Percentiles rank a stretch among this genome's conserved stretches.
phyloP scores from a whole-genome alignment of 129 eudicot species.

The Centaurea solstitialis region DNA sequence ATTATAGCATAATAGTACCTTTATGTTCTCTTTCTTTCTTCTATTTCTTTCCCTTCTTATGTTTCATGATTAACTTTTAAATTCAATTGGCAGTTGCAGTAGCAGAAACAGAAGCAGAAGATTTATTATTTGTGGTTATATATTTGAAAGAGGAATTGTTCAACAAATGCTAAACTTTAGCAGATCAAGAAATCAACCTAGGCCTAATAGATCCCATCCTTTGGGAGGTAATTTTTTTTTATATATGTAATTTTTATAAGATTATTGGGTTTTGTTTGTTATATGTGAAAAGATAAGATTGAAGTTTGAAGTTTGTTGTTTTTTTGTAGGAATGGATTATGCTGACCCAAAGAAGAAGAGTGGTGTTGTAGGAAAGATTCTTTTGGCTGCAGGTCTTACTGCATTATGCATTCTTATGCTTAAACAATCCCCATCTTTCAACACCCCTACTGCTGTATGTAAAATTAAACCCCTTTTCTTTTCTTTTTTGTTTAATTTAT shows the following conservation, averaged over 20 bases:
- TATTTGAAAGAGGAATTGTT: slow-evolving; percentile 23
- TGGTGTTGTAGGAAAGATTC: slow-evolving; percentile 48
- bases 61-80: not conserved
- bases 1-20: not conserved
- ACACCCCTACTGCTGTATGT: slow-evolving; percentile 58
- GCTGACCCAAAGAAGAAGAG: slow-evolving; percentile 52
- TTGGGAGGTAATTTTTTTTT: slow-evolving; percentile 50
- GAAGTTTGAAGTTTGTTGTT: not conserved
- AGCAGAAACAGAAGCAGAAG: slow-evolving; percentile 16
- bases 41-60: not conserved
- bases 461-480: not conserved
- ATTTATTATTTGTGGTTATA: slow-evolving; percentile 16
- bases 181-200: slow-evolving; percentile 58
- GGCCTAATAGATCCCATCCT: slow-evolving; percentile 61
- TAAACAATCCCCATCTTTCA: slow-evolving; percentile 53
- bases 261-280: not conserved
- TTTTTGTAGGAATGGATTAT: slow-evolving; percentile 70
- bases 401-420: slow-evolving; percentile 63
- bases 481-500: not conserved
- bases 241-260: not conserved
- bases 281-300: not conserved
- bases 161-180: slow-evolving; percentile 56
- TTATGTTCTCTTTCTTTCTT: slow-evolving; percentile 3
- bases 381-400: slow-evolving; percentile 60
- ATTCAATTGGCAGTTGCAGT: slow-evolving; percentile 21